Evolutionary conservation across 257 asterid species (phyloP), one percentile per base, ranked within the genome.

Genomic region (Solanum tarapatanum): DNA sequence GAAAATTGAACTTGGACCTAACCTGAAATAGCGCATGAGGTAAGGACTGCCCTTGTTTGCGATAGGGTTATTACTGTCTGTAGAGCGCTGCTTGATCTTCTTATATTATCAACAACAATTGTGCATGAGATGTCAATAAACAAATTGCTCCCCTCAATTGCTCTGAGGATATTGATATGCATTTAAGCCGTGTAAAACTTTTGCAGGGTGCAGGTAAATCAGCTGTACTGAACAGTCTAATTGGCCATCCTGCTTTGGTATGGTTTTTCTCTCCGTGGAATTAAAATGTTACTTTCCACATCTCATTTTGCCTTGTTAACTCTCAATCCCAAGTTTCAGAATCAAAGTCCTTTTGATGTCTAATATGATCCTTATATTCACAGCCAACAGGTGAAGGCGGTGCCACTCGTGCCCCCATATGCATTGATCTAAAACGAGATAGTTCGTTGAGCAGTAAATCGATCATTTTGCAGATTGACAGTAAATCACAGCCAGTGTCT

Each of bases 361-460:
- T 32, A 51, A 86, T 41, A 73, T 33, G 66, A 32, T 85, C 39
- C 41, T n/a, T 73, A 11, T 84, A 76, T 88, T 89, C 82, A 68
- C 91, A 97, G 99, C 99, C 99, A 79, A 97, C 99, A 87, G 99
- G 99, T 82, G 99, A 97, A 94, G 99, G 99, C 86, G 99, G 99
- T 43, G 99, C 99, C 83, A 97, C 99, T 66, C 99, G 99, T 62
- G 98, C 99, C 90, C 98, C 99, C 82, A 97, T 97, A 90, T 93
- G 98, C 89, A 91, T 97, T 85, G 99, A 97, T 90, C 91, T 97
- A 91, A 90, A 92, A 66, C 89, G 97, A 92, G 98, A 94, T 88
- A 89, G 94, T 88, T 95, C 98, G 5, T 91, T 97, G 88, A 95
- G 96, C 93, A 94, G 93, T 95, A 97, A 88, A 91, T 94, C 98